Percentiles rank a stretch among this genome's conserved stretches.
Evolutionary conservation across 192 early-diverging fungal genomes (phyloP).

Genomic region (Thoreauomyces humboldtii): DNA sequence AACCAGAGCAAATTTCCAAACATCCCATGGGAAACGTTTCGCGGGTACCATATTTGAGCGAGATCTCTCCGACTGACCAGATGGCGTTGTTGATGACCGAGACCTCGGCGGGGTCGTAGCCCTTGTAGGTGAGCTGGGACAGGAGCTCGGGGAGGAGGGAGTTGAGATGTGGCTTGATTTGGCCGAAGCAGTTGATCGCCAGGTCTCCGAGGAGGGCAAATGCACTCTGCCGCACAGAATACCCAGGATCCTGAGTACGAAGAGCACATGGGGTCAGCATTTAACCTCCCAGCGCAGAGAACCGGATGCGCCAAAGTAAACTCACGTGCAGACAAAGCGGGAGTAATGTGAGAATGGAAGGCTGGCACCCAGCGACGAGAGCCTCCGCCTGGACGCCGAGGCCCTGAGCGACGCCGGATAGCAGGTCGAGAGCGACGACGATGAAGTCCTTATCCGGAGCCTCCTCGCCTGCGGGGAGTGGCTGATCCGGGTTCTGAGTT

Average conservation of each 20-base stretch:
- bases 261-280: too few relatives aligned
- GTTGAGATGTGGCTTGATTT: slow-evolving; percentile 76
- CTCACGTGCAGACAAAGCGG: slow-evolving; percentile 78
- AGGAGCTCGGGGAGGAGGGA: slow-evolving; percentile 78
- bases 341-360: slow-evolving; percentile 75
- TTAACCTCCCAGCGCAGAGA: not conserved
- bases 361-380: slow-evolving; percentile 60
- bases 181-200: slow-evolving; percentile 83
- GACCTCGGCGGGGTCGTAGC: slow-evolving; percentile 30
- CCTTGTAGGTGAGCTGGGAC: slow-evolving; percentile 40
- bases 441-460: slow-evolving; percentile 94
- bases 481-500: not conserved
- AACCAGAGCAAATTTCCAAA: not conserved
- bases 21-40: not conserved
- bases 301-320: not conserved
- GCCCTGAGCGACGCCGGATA: slow-evolving; percentile 92
- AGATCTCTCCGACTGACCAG: slow-evolving; percentile 97
- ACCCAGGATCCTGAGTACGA: slow-evolving; percentile 41
- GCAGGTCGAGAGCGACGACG: slow-evolving; percentile 92
- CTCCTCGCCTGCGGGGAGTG: slow-evolving; percentile 36
- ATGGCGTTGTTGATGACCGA: slow-evolving; percentile 97
- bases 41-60: slow-evolving; percentile 64
- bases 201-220: slow-evolving; percentile 97
- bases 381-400: slow-evolving; percentile 72
- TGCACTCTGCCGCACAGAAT: slow-evolving; percentile 91